These are phyloP conservation scores for Pulchroboletus neoregius DNA, from an alignment of 1,284 basidiomycete genomes.

Conservation along the genomic window DNA sequence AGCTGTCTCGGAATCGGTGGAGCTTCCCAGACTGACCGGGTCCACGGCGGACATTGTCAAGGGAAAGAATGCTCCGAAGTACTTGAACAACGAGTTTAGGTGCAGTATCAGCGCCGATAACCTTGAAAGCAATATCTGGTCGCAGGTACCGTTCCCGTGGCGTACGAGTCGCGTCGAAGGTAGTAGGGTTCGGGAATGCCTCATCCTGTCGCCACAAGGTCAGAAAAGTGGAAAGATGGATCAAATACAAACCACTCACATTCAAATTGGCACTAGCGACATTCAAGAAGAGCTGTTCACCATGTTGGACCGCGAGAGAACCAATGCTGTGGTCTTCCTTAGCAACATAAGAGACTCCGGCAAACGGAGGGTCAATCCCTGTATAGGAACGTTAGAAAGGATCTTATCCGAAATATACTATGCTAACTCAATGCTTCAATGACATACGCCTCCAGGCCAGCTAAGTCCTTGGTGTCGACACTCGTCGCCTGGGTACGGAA, in stretches of 20 bases:
- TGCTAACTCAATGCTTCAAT: conserved; percentile 64
- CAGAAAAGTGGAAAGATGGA: neutral
- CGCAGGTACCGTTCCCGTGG: conserved; percentile 47
- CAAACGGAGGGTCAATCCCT: conserved; percentile 52
- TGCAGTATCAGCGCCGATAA: conserved; percentile 53
- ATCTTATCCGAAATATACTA: conserved; percentile 8
- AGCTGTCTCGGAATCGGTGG: conserved; percentile 38
- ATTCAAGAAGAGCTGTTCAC: conserved; percentile 57
- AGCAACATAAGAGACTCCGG: conserved; percentile 37
- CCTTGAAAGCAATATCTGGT: conserved; percentile 53
- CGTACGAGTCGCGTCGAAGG: conserved; percentile 45
- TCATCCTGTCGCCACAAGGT: conserved; percentile 34
- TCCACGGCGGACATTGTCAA: conserved; percentile 48
- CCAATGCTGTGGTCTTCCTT: conserved; percentile 43
- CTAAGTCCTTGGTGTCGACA: conserved; percentile 36
- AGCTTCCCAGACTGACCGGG: conserved; percentile 52
- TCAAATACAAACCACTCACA: conserved; percentile 33
- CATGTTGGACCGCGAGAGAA: conserved; percentile 41
- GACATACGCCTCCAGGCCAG: conserved; percentile 48
- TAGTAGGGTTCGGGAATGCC: conserved; percentile 47
- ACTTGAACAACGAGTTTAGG: conserved; percentile 50
- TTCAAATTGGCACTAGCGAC: conserved; percentile 52
- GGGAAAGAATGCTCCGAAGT: conserved; percentile 47
- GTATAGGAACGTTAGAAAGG: conserved; percentile 4
- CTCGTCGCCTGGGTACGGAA: conserved; percentile 40